These are phyloP conservation scores for Claviceps sp. DNA, from an alignment of 2,329 filamentous ascomycete species.

Conservation along the genomic window DNA sequence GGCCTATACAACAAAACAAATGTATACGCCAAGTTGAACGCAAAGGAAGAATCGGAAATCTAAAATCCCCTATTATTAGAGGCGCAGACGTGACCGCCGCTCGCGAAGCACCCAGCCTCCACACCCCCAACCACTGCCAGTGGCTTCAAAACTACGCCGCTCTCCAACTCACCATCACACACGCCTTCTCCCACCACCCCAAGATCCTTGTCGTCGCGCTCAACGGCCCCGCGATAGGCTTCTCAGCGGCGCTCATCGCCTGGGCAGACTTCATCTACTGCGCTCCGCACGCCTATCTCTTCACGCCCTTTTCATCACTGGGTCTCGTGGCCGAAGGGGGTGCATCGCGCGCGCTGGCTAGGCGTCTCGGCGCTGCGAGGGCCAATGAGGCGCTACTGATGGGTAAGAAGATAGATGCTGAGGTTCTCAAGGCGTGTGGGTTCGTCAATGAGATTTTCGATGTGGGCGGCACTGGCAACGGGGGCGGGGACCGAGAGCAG, in stretches of 20 bases:
- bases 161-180: conserved; percentile 80
- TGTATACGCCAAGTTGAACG: not conserved
- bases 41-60: not conserved
- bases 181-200: conserved; percentile 83
- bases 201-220: conserved; percentile 87
- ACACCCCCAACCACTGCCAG: conserved; percentile 26
- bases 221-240: conserved; percentile 82
- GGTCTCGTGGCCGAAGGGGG: conserved; percentile 86
- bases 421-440: conserved; percentile 61
- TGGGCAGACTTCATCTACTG: conserved; percentile 90
- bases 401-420: conserved; percentile 61
- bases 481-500: too few relatives aligned
- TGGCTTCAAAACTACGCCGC: conserved; percentile 62
- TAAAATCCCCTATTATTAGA: conserved; percentile 25
- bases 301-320: conserved; percentile 83
- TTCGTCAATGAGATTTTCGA: conserved; percentile 78
- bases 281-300: conserved; percentile 65
- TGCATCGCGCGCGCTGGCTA: conserved; percentile 64
- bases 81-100: conserved; percentile 63
- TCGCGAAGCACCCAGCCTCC: conserved; percentile 26
- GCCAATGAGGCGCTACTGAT: conserved; percentile 91
- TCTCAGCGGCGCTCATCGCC: conserved; percentile 70
- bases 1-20: not conserved
- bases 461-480: conserved; percentile 22
- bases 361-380: conserved; percentile 63